Evolutionary conservation across 2,329 filamentous ascomycete genomes (phyloP), one percentile per base, ranked within the genome.

Genomic region (Aplosporella prunicola): DNA sequence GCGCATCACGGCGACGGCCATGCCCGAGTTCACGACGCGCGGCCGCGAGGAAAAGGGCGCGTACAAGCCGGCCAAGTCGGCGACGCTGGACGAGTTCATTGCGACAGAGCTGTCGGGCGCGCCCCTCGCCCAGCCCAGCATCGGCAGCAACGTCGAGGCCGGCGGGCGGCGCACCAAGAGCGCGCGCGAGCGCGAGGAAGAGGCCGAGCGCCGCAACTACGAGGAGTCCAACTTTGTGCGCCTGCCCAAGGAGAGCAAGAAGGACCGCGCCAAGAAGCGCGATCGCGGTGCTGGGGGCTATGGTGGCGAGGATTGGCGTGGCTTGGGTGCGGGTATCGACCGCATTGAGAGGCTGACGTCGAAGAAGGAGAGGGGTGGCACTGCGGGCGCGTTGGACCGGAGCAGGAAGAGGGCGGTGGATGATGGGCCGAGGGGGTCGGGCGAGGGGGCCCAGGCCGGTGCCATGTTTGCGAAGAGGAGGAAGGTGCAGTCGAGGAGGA

Each of bases 201-300:
- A 96, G 58, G 74, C 74, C 2, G 88, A 94, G 63, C 71, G 83
- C 39, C 74, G 74, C 42, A 76, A 82, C 32, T 98, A 95, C 63
- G 91, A 98, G 67, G 91, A 98, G 64, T 74, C 70, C 48, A 93
- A 98, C 64, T 89, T 95, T 53, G 77, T 85, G 11, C 83, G 91
- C 48, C 67, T 98, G 51, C 87, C 89, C 9, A 80, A 78, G 51
- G 76, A 83, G 59, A 83, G 78, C 63, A 96, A 94, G 71, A 94
- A 93, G 65, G 87, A 94, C 5, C 66, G 68, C 41, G 72, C 76
- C 32, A 80, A 82, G 66, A 77, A 73, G 55, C 65, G 66, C 20
- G 66, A 58, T 3, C 60, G 56, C 28, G 55, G 53, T 25, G 5
- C 15, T 13, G 56, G 61, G 24, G 57, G 59, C 23, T 95, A 83